phyloP scores from a whole-genome alignment of 23 red algal genomes.

The Gracilaria gracilis region DNA sequence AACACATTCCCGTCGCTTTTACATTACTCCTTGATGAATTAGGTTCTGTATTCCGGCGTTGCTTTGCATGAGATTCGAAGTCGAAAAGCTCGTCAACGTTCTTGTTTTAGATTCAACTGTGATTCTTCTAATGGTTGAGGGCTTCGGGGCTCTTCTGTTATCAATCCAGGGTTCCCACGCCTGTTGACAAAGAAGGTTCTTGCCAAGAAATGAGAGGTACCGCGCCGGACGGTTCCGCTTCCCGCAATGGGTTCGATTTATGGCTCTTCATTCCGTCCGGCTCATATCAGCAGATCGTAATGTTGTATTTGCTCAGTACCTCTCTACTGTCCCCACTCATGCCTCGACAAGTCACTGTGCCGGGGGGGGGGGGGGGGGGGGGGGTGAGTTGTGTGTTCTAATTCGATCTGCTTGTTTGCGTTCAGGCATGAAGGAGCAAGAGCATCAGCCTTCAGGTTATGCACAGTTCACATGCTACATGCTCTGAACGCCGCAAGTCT shows the following conservation, averaged over 20 bases:
- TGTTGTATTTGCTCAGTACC: neutral
- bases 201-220: neutral
- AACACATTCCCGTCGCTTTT: neutral
- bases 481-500: neutral
- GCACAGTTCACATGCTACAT: neutral
- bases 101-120: neutral
- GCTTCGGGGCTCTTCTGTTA: neutral
- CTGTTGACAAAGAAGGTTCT: neutral
- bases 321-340: no score
- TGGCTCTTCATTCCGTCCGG: neutral
- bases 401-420: neutral
- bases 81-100: neutral
- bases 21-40: neutral
- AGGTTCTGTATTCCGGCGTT: slow-evolving; percentile 35
- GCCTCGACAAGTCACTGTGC: neutral
- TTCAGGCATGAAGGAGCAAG: neutral
- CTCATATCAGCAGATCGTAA: neutral
- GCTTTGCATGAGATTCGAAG: slow-evolving; percentile 18
- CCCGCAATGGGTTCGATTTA: neutral
- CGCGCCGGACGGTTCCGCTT: neutral
- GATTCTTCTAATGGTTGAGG: neutral
- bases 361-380: no score
- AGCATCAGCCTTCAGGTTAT: neutral
- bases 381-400: neutral
- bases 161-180: neutral